phyloP scores from a whole-genome alignment of 306 rosid species.

The Sicyos edulis region DNA sequence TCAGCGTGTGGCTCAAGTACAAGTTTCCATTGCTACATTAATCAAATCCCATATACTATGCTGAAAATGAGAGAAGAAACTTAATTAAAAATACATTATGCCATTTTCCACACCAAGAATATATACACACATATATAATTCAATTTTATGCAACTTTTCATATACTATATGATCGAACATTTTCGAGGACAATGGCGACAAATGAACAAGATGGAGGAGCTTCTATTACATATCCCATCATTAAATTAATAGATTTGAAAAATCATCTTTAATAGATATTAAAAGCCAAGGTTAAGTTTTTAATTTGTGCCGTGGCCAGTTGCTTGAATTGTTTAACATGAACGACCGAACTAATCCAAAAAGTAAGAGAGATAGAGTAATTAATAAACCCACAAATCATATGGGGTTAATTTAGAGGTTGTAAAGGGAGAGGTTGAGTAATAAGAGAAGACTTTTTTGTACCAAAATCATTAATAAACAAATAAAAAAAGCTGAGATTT shows the following conservation, averaged over 20 bases:
- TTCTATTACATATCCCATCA: slow-evolving; percentile 18
- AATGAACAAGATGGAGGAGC: slow-evolving; percentile 53
- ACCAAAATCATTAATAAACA: slow-evolving; percentile 51
- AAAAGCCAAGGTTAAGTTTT: not conserved
- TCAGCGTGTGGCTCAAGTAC: not conserved
- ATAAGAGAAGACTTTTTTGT: slow-evolving; percentile 40
- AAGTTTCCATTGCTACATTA: not conserved
- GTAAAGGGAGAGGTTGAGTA: slow-evolving; percentile 23
- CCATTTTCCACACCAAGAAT: not conserved
- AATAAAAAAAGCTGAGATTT: not conserved
- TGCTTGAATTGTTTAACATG: slow-evolving; percentile 50
- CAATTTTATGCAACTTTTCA: slow-evolving; percentile 26
- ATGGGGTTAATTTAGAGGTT: not conserved
- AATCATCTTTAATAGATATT: not conserved
- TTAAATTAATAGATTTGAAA: slow-evolving; percentile 25
- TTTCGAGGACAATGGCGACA: slow-evolving; percentile 59
- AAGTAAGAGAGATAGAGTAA: slow-evolving; percentile 47
- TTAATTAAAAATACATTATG: not conserved
- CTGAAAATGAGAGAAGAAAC: not conserved
- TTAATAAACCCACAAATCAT: slow-evolving; percentile 30
- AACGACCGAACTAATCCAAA: slow-evolving; percentile 72
- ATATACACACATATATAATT: too few species aligned
- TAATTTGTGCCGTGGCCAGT: slow-evolving; percentile 40
- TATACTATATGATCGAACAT: slow-evolving; percentile 37
- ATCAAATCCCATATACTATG: not conserved